These are phyloP conservation scores for Pseudocercospora eumusae DNA, from an alignment of 2,329 filamentous ascomycete genomes.

Conservation along the genomic window DNA sequence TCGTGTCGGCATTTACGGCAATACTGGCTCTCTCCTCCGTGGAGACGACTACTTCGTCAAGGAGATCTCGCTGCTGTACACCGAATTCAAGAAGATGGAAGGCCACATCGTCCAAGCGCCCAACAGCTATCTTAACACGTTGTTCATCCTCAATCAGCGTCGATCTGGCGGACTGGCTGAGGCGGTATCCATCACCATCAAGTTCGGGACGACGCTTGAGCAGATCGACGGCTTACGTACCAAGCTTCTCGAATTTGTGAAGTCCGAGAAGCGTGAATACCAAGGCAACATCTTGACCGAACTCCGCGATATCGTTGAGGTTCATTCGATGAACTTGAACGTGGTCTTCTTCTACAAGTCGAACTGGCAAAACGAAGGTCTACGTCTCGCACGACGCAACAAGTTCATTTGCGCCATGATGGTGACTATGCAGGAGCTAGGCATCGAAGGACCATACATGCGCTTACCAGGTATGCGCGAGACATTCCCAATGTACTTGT, in stretches of 20 bases:
- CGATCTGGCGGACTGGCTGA: conserved; percentile 87
- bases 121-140: conserved; percentile 81
- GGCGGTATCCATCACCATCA: conserved; percentile 78
- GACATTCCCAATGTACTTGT: conserved; percentile 66
- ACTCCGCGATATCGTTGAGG: conserved; percentile 74
- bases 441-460: conserved; percentile 80
- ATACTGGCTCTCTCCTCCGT: conserved; percentile 72
- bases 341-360: conserved; percentile 97
- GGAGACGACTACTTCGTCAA: conserved; percentile 97
- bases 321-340: conserved; percentile 83
- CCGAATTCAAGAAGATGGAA: conserved; percentile 98
- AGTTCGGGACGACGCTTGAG: conserved; percentile 80
- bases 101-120: conserved; percentile 94
- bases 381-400: conserved; percentile 87
- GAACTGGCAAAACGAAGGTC: conserved; percentile 91
- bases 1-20: conserved; percentile 87
- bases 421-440: conserved; percentile 77
- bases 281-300: conserved; percentile 84
- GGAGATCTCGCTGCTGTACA: conserved; percentile 88
- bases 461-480: conserved; percentile 68
- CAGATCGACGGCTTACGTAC: conserved; percentile 81
- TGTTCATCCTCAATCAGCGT: conserved; percentile 94
- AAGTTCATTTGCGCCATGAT: conserved; percentile 93
- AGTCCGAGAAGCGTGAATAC: conserved; percentile 84
- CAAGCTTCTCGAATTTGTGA: conserved; percentile 79